Evolutionary conservation across 306 rosid species (phyloP), one percentile per base, ranked within the genome.

Genomic region (Castanospermum australe): DNA sequence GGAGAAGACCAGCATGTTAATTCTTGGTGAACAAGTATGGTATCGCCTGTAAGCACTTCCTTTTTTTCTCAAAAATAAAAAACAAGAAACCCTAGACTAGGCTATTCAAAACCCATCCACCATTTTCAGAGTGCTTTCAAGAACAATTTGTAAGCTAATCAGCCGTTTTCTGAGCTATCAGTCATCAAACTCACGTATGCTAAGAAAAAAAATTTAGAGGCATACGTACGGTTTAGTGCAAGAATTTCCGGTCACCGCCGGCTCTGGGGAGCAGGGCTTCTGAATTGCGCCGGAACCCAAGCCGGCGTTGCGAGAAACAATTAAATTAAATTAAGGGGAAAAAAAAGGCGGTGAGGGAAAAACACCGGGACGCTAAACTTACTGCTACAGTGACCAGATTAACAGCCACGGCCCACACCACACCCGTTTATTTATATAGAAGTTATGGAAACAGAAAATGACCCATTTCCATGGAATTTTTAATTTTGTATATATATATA

Each of bases 201-300:
- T 4, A 5, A 24, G 1, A 0, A 5, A 28, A 8, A 28, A 67
- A 60, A 11, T 55, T 4, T 30, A 30, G 45, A 11, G 21, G 6
- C 8, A 39, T 28, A 65, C 5, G n/a, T 39, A 25, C 21, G n/a
- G 65, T 51, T 10, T 36, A 24, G 14, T 8, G 65, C 10, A 9
- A 32, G 59, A 62, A 13, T 66, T 79, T 69, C 82, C 81, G 24
- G 85, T 75, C 73, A 32, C 81, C 32, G 67, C 61, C 75, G 79
- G 88, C 82, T 84, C 88, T 79, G 55, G 61, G 82, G 59, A 25
- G 60, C 69, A 24, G 65, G 1, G 13, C 59, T 48, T 33, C 71
- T 41, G 63, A 15, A 48, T 57, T 47, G 36, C 78, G 38, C 57
- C 75, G 59, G 73, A 18, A 51, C 72, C 47, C 44, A 39, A 41